phyloP scores from a whole-genome alignment of 345 rosid genomes.

The Hibiscus mutabilis region DNA sequence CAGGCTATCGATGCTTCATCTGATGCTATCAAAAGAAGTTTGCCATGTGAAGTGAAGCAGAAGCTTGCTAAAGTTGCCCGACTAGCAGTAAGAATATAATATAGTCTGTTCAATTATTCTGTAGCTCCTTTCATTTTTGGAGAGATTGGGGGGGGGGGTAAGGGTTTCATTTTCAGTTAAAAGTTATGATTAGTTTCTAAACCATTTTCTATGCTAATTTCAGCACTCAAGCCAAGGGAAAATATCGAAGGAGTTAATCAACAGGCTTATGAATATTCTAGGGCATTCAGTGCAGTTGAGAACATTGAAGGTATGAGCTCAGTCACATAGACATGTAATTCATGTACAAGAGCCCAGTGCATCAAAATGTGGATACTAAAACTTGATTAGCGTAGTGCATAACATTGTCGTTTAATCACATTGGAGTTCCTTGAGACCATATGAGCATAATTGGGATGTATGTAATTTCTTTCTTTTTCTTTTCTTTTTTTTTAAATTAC shows the following conservation, averaged over 20 bases:
- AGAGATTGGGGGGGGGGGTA: background rate
- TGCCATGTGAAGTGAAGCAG: slow-evolving; percentile 35
- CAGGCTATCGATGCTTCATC: slow-evolving; percentile 27
- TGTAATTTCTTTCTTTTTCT: background rate
- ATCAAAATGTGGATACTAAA: background rate
- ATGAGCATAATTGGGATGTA: background rate
- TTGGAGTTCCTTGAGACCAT: background rate
- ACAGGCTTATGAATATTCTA: slow-evolving; percentile 32
- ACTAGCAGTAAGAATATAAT: slow-evolving; percentile 20
- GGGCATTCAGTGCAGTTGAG: slow-evolving; percentile 36
- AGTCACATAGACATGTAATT: background rate
- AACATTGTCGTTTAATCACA: background rate
- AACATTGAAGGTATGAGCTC: slow-evolving; percentile 33
- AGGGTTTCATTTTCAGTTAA: background rate
- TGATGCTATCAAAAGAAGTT: slow-evolving; percentile 23
- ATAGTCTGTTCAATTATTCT: background rate
- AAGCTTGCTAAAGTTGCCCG: slow-evolving; percentile 43
- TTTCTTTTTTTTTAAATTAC: background rate
- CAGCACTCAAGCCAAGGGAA: slow-evolving; percentile 36
- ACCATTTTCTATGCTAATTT: slow-evolving; percentile 2
- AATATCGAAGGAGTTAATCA: slow-evolving; percentile 35
- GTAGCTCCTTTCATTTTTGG: background rate
- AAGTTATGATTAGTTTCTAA: slow-evolving; percentile 1
- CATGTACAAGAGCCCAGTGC: background rate
- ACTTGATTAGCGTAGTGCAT: background rate